Conservation (phyloP, 495 filamentous ascomycete species). For the Pyrenula aspistea region DNA sequence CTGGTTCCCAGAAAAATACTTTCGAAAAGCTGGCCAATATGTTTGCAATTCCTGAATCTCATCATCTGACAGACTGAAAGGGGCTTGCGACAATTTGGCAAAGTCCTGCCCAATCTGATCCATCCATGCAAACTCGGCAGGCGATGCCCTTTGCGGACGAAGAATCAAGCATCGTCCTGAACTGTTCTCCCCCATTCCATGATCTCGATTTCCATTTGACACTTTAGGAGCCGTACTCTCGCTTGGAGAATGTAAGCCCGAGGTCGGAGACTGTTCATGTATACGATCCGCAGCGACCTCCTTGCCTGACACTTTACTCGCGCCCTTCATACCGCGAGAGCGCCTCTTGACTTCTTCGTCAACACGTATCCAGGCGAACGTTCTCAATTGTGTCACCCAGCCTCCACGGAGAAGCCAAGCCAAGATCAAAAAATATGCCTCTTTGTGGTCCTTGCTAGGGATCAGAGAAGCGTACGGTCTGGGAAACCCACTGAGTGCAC, state of each 20-base stretch:
- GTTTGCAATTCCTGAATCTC: conserved; percentile 20
- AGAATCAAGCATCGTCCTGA: conserved; percentile 27
- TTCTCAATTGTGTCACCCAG: conserved; percentile 84
- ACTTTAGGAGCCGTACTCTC: neutral
- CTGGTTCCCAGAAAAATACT: conserved; percentile 80
- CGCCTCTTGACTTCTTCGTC: conserved; percentile 31
- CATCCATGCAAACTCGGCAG: conserved; percentile 59
- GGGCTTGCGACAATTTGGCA: conserved; percentile 15
- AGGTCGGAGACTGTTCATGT: conserved; percentile 2
- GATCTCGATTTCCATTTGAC: neutral
- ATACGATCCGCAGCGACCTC: neutral
- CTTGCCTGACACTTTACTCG: neutral
- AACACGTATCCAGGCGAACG: conserved; percentile 69
- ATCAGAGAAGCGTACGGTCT: conserved; percentile 70
- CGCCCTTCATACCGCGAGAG: neutral
- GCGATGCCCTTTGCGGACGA: conserved; percentile 41
- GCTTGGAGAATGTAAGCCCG: neutral
- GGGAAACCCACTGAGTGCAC: conserved; percentile 60
- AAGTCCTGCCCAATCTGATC: conserved; percentile 56
- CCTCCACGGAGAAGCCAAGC: conserved; percentile 86
- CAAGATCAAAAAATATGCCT: conserved; percentile 76
- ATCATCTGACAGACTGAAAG: conserved; percentile 5
- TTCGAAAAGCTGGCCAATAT: conserved; percentile 43
- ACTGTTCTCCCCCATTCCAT: neutral
- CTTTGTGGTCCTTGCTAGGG: conserved; percentile 79